Percentiles rank a stretch among this genome's conserved stretches.
phyloP scores from a whole-genome alignment of 768 basidiomycete species.

The Termitomyces heimii region DNA sequence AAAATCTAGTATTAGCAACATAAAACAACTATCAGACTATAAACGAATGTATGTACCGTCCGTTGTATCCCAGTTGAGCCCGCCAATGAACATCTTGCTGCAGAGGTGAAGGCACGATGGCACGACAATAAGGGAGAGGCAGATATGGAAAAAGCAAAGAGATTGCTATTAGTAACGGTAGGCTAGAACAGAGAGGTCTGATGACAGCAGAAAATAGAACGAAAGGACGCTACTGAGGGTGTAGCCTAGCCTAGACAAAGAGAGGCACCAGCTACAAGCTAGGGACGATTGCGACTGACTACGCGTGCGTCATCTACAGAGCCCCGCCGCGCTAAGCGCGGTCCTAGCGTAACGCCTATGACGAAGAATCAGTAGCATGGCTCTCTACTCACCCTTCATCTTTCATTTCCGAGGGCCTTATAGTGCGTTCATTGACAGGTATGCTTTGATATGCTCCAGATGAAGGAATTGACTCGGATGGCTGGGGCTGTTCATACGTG shows the following conservation, averaged over 20 bases:
- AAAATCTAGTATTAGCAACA: conserved; percentile 33
- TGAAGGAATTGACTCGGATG: conserved; percentile 29
- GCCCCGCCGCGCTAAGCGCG: conserved; percentile 10
- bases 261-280: conserved; percentile 60
- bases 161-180: conserved; percentile 79
- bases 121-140: conserved; percentile 21
- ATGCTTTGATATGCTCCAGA: conserved; percentile 37
- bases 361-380: conserved; percentile 19
- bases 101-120: conserved; percentile 13
- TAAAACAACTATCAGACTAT: conserved; percentile 26
- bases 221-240: conserved; percentile 72
- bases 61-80: conserved; percentile 99
- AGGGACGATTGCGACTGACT: conserved; percentile 57
- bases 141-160: conserved; percentile 42
- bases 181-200: conserved; percentile 58
- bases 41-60: conserved; percentile 67
- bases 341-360: conserved; percentile 22
- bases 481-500: conserved; percentile 66
- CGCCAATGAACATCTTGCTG: conserved; percentile 99
- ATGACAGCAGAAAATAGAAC: conserved; percentile 52
- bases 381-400: conserved; percentile 89
- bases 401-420: conserved; percentile 89
- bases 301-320: conserved; percentile 50
- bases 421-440: conserved; percentile 51
- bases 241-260: conserved; percentile 78